A percentile compares a stretch with the other conserved stretches of the same genome.
These are phyloP conservation scores for Fusarium nisikadoi DNA, from an alignment of 2,329 filamentous ascomycete genomes.

Conservation along the genomic window DNA sequence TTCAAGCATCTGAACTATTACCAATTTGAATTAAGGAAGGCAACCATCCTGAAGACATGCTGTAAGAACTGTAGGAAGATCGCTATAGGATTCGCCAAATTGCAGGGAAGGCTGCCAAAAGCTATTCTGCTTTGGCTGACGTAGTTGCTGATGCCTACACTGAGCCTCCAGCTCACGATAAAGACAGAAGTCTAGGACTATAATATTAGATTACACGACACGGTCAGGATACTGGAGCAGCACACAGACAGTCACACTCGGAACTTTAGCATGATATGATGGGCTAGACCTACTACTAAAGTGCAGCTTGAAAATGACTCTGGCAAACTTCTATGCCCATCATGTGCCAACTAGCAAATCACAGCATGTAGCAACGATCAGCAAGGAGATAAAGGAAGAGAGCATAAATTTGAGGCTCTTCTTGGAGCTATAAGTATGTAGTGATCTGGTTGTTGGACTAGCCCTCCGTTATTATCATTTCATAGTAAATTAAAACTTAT, in stretches of 20 bases:
- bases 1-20: background rate
- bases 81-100: background rate
- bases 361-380: background rate
- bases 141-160: background rate
- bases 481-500: background rate
- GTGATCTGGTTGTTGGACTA: background rate
- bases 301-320: background rate
- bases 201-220: background rate
- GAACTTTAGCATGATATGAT: background rate
- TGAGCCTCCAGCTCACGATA: background rate
- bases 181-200: background rate
- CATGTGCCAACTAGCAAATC: slow-evolving; percentile 4
- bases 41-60: background rate
- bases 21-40: background rate
- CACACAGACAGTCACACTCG: background rate
- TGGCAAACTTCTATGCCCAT: background rate
- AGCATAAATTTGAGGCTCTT: background rate
- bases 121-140: background rate
- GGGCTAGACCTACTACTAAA: background rate
- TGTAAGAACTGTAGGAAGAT: fast-evolving
- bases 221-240: background rate
- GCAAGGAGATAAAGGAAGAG: too few species aligned
- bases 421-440: background rate
- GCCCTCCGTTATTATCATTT: background rate
- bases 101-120: too few species aligned